Base-by-base conservation (phyloP, 768 basidiomycete species). In the Tylopilus vinaceipallidus region DNA sequence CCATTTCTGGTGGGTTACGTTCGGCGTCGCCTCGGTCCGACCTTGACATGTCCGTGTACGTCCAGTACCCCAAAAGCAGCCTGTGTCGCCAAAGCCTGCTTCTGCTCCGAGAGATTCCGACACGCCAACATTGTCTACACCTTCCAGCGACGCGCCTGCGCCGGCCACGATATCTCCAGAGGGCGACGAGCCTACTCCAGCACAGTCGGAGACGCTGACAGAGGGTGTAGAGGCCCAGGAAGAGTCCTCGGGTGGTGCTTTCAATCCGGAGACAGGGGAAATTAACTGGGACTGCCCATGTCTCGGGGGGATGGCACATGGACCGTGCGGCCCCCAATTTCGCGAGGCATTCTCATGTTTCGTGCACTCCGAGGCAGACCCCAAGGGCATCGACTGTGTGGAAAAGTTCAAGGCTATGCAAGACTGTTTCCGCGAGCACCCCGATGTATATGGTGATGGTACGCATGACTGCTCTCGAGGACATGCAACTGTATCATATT, bases 281-380 rank as follows among this genome's bases (percentile, higher is more conserved):
- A 98, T 99, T 62, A 99, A 99, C 73, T 99, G 97, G 97, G 97
- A 98, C 65, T 99, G 97, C 68, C 93, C 97, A 2, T 98, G 97
- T 68, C 82, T 99, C 8, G 97, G 97, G 27, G 97, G 97, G 42
- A 98, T 99, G 97, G 95, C 95, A 10, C 78, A 98, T 63, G 95
- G 97, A 6, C 93, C 94, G 10, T 99, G 97, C 62, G 97, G 97
- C 9, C 77, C 79, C 53, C 79, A 98, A 57, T 99, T 99, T 75
- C 84, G 86, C 54, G 90, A 86, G 54, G 95, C 97, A 1, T 99
- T 99, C 72, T 91, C 92, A 30, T 99, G 97, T 72, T 99, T 99
- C 59, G 84, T 99, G 7, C 85, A 81, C 69, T 95, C 92, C 12
- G 93, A 97, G 64, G 80, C 84, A 45, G 97, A 99, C 57, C 95